Percentiles rank a stretch among this genome's conserved stretches.
These are phyloP conservation scores for Hordeum marinum DNA, from an alignment of 176 grass and related monocot genomes.

Conservation along the genomic window DNA sequence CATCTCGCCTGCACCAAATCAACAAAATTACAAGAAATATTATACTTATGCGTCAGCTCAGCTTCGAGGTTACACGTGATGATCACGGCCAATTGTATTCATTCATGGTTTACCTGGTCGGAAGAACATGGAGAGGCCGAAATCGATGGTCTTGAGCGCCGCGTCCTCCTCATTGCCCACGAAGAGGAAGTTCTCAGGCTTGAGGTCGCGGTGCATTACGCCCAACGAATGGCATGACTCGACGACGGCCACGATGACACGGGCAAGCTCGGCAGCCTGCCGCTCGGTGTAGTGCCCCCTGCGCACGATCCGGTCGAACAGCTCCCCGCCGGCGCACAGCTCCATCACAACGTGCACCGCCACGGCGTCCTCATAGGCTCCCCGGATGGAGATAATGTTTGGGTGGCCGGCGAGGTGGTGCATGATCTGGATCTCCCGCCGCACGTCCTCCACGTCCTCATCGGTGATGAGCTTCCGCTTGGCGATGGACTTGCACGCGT, in stretches of 20 bases:
- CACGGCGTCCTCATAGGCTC: conserved; percentile 41
- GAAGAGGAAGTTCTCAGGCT: conserved; percentile 49
- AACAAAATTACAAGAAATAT: no score
- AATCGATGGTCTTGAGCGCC: conserved; percentile 56
- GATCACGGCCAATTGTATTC: no score
- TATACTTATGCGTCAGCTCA: no score
- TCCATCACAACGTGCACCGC: conserved; percentile 58
- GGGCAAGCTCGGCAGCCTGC: conserved; percentile 37
- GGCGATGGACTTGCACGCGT: conserved; percentile 70
- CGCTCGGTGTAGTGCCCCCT: conserved; percentile 44
- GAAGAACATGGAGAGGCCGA: conserved; percentile 62
- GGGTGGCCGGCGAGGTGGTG: conserved; percentile 56
- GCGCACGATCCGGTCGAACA: conserved; percentile 50
- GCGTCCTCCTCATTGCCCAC: conserved; percentile 35
- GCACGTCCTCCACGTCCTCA: conserved; percentile 66
- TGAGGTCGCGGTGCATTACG: conserved; percentile 49
- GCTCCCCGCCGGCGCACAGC: conserved; percentile 49
- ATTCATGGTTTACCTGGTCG: conserved; percentile 15
- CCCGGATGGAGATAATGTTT: conserved; percentile 35
- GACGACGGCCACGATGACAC: conserved; percentile 39
- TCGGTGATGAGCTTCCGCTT: conserved; percentile 65
- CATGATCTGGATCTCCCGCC: conserved; percentile 63
- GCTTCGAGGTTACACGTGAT: no score
- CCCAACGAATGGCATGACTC: conserved; percentile 54
- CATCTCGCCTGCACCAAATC: conserved; percentile 21